Base-by-base conservation (phyloP, 306 rosid genomes). In the Vigna angularis region DNA sequence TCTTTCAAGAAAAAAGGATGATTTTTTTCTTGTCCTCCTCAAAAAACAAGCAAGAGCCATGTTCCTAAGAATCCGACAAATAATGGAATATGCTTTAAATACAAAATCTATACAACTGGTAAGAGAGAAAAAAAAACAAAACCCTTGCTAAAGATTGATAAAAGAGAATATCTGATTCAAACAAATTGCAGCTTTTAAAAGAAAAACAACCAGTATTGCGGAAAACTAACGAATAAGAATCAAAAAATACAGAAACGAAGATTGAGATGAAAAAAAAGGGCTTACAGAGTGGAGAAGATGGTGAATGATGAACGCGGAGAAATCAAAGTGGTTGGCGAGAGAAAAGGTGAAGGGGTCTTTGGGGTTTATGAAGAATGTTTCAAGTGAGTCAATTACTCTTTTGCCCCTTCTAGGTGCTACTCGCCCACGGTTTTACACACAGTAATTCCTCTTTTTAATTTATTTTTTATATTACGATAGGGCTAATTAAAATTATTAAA, bases 271-370 rank as follows among this genome's bases (percentile, higher is more conserved):
- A 42, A 0, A 1, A 45, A 74, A 24, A 30, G 68, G 36, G 67
- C 84, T 80, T 80, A 84, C 87, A 48, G 74, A 75, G 81, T 32
- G 32, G 56, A 51, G 75, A n/a, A 3, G 30, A 12, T 55, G 45
- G 51, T 15, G 67, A 28, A 22, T 38, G 70, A 2, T 22, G 69
- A 48, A 58, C 61, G 86, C 86, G 83, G 83, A 68, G 76, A 74
- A 30, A 4, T 22, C 83, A 71, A 79, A 18, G 80, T 57, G 65
- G 51, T 7, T 11, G 8, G 7, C 16, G 56, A 51, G 22, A n/a
- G 49, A 4, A 52, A 36, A 4, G 6, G 58, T 0, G 45, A 50
- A 3, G 65, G 20, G 1, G 2, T 13, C 47, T 9, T n/a, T 2
- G 17, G 24, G 61, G 38, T 20, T 40, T 65, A 15, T 49, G 80